These are phyloP conservation scores for Postia placenta DNA, from an alignment of 768 basidiomycete species.

Conservation along the genomic window DNA sequence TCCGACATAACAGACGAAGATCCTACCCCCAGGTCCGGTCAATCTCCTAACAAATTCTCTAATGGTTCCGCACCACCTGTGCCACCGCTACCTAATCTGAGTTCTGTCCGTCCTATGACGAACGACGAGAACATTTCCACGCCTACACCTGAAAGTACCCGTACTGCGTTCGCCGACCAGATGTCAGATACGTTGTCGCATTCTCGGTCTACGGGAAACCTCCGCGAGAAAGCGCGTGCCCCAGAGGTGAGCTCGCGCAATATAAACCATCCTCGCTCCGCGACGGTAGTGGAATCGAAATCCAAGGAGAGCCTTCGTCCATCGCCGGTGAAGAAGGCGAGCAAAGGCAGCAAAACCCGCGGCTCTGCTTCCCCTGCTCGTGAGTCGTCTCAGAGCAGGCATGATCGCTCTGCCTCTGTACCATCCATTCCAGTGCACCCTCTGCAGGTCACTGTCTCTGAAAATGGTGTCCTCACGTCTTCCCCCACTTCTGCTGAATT, in stretches of 20 bases:
- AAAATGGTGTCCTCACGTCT: neutral
- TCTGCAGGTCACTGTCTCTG: slow-evolving; percentile 1
- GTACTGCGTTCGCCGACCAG: slow-evolving; percentile 16
- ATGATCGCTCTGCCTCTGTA: slow-evolving; percentile 4
- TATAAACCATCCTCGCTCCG: slow-evolving; percentile 15
- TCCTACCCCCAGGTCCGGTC: slow-evolving; percentile 1
- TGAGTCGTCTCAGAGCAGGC: neutral
- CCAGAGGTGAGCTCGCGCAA: neutral
- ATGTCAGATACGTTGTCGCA: slow-evolving; percentile 7
- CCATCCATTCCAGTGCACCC: neutral
- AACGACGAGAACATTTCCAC: slow-evolving; percentile 19
- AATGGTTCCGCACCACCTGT: neutral
- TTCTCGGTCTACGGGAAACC: slow-evolving; percentile 16
- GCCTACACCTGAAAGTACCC: slow-evolving; percentile 15
- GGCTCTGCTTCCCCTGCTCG: neutral
- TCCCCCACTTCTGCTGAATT: neutral
- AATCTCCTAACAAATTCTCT: neutral
- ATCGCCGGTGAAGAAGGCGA: slow-evolving; percentile 10
- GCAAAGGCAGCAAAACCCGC: slow-evolving; percentile 14
- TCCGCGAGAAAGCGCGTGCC: slow-evolving; percentile 10
- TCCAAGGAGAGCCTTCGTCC: slow-evolving; percentile 2
- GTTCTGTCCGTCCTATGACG: slow-evolving; percentile 1
- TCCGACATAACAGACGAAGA: slow-evolving; percentile 5
- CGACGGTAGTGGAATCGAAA: slow-evolving; percentile 11
- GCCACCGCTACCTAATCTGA: neutral